Evolutionary conservation across 2,329 filamentous ascomycete genomes (phyloP).

Genomic region (Trichoderma koningii): DNA sequence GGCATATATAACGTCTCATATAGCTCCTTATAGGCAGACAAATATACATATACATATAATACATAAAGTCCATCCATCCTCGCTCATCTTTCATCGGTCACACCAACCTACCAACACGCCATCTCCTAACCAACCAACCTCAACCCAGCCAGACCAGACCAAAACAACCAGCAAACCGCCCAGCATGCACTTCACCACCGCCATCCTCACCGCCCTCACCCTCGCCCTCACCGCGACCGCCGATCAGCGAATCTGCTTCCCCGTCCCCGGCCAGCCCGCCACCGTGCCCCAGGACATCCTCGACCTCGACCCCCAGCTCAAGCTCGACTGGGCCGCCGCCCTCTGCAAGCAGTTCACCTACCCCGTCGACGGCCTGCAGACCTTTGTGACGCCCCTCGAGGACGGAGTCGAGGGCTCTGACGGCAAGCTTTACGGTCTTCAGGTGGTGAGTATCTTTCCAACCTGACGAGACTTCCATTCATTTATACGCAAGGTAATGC

Average conservation of each 20-base stretch:
- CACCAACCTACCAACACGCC: no score
- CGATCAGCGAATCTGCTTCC: conserved; percentile 1
- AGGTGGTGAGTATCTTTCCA: not conserved
- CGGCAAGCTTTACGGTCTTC: not conserved
- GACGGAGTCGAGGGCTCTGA: not conserved
- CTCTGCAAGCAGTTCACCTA: conserved; percentile 3
- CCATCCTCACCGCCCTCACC: not conserved
- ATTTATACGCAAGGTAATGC: not conserved
- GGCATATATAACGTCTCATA: no score
- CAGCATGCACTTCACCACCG: conserved; percentile 8
- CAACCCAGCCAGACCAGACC: no score
- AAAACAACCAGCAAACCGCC: not conserved
- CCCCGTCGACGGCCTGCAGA: not conserved
- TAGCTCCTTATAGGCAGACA: no score
- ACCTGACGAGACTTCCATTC: no score
- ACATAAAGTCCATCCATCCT: not conserved
- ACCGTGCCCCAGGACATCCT: conserved; percentile 9
- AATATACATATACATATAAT: not conserved
- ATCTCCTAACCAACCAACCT: no score
- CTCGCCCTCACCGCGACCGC: conserved; percentile 10
- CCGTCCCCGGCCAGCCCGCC: not conserved
- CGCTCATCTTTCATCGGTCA: not conserved
- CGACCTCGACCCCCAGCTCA: not conserved
- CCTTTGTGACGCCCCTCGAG: not conserved
- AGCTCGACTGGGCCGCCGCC: not conserved